phyloP scores from a whole-genome alignment of 768 basidiomycete species.

The Lanmaoa pseudosensibilis region DNA sequence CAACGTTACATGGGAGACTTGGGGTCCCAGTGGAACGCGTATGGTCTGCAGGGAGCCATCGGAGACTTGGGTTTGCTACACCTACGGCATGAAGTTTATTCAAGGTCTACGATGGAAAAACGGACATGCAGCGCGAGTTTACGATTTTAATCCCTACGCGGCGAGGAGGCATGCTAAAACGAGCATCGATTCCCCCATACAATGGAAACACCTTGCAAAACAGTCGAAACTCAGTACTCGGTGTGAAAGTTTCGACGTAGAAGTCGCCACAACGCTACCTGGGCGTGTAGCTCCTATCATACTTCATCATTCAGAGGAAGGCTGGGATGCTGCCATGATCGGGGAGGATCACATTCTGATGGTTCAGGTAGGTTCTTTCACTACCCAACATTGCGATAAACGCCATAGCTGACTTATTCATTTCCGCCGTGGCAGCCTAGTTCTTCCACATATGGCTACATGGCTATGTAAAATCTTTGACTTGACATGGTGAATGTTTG shows the following conservation, averaged over 20 bases:
- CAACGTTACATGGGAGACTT: constrained; percentile 28
- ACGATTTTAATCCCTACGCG: constrained; percentile 36
- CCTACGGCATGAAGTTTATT: constrained; percentile 37
- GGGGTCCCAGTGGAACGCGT: constrained; percentile 34
- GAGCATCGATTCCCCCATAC: constrained; percentile 4
- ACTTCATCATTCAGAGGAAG: constrained; percentile 12
- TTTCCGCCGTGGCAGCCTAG: constrained; percentile 9
- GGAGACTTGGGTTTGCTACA: constrained; percentile 37
- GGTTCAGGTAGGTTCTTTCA: constrained; percentile 28
- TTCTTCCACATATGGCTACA: constrained; percentile 22
- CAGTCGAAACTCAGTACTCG: constrained; percentile 7
- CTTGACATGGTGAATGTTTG: neutral
- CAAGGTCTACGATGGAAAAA: constrained; percentile 24
- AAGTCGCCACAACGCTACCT: constrained; percentile 30
- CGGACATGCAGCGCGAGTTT: constrained; percentile 22
- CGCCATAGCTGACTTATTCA: neutral
- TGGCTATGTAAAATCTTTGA: constrained; percentile 26
- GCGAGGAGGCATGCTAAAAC: constrained; percentile 15
- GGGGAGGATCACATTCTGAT: constrained; percentile 37
- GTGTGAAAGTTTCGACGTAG: constrained; percentile 19
- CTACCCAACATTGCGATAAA: neutral
- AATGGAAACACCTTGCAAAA: constrained; percentile 21
- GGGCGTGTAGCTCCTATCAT: constrained; percentile 24
- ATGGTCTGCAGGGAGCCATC: constrained; percentile 30
- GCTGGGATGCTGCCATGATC: constrained; percentile 37